These are phyloP conservation scores for Rossbeevera mucosa DNA, from an alignment of 768 basidiomycete species.

Conservation along the genomic window DNA sequence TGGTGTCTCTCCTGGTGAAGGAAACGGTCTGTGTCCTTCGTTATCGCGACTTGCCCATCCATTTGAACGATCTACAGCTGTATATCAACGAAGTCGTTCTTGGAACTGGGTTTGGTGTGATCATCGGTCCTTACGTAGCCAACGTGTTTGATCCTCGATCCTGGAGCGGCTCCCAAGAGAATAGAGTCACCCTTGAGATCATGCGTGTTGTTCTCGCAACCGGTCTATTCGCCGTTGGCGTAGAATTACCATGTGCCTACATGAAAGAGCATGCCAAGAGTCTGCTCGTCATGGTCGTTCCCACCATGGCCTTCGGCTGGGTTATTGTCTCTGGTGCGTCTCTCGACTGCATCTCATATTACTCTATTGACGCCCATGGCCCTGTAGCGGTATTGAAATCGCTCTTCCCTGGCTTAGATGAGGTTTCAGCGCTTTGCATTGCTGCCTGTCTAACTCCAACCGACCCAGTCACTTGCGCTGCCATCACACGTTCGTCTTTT, in stretches of 20 bases:
- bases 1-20: slow-evolving; percentile 77
- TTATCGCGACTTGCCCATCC: not conserved
- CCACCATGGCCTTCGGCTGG: slow-evolving; percentile 87
- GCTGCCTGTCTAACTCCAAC: slow-evolving; percentile 91
- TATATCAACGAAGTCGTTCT: slow-evolving; percentile 94
- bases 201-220: slow-evolving; percentile 87
- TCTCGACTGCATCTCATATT: not conserved
- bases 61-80: slow-evolving; percentile 38
- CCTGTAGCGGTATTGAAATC: slow-evolving; percentile 57
- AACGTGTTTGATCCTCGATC: slow-evolving; percentile 70
- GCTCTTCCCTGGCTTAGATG: slow-evolving; percentile 68
- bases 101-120: slow-evolving; percentile 61
- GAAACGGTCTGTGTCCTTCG: slow-evolving; percentile 53
- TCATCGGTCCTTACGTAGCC: slow-evolving; percentile 70
- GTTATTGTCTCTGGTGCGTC: slow-evolving; percentile 60
- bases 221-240: slow-evolving; percentile 92
- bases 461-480: slow-evolving; percentile 89
- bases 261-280: slow-evolving; percentile 75
- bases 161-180: slow-evolving; percentile 58
- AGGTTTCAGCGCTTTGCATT: slow-evolving; percentile 75
- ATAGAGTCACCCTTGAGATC: slow-evolving; percentile 77
- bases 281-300: slow-evolving; percentile 64
- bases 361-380: not conserved
- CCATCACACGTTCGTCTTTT: slow-evolving; percentile 55
- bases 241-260: slow-evolving; percentile 85